Conservation (phyloP, 129 eudicot genomes). For the Oenanthe sinensis region DNA sequence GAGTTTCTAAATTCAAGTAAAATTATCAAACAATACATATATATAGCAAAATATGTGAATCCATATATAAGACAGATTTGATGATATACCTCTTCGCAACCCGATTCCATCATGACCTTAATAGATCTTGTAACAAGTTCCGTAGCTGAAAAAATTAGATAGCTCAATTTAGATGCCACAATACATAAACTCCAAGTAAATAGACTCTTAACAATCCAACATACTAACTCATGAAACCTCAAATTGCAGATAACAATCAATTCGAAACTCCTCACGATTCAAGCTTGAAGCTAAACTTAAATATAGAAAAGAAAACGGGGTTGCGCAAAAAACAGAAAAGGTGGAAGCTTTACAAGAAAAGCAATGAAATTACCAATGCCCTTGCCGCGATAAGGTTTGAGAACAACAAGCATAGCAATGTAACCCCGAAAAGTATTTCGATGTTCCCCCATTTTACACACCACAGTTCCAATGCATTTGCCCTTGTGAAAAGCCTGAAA, state of each 20-base stretch:
- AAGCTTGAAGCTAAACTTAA: neutral
- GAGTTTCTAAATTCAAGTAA: neutral
- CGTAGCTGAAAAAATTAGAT: constrained; percentile 57
- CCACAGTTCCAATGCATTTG: constrained; percentile 88
- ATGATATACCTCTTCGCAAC: constrained; percentile 85
- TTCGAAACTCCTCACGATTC: neutral
- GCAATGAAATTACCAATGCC: constrained; percentile 58
- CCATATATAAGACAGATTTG: neutral
- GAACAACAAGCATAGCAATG: constrained; percentile 95
- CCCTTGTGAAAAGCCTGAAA: constrained; percentile 77
- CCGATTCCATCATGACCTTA: constrained; percentile 93
- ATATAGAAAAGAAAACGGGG: neutral
- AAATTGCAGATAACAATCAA: neutral
- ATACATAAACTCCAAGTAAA: neutral
- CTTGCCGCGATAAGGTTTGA: constrained; percentile 72
- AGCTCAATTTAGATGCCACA: neutral
- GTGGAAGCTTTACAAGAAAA: neutral
- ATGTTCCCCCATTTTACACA: constrained; percentile 95
- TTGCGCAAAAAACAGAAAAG: neutral
- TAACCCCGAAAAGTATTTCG: constrained; percentile 80
- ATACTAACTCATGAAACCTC: neutral
- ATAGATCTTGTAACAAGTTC: constrained; percentile 89
- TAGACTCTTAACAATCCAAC: neutral
- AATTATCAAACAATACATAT: neutral
- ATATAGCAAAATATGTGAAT: constrained; percentile 4